phyloP scores from a whole-genome alignment of 2,329 filamentous ascomycete genomes.

The Cladosporium sphaerospermum region DNA sequence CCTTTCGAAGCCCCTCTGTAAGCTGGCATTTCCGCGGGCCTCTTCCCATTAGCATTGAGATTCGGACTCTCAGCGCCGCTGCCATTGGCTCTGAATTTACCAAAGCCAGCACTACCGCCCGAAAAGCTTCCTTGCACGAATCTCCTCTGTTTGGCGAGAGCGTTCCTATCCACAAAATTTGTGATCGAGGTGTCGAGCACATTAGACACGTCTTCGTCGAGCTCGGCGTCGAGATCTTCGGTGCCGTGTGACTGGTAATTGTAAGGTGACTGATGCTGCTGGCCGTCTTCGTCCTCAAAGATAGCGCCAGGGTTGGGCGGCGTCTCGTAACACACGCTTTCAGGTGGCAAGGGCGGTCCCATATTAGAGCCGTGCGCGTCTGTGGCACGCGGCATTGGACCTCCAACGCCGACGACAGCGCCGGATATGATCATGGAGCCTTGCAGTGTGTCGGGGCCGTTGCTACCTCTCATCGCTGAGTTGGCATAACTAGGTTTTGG shows the following conservation, averaged over 20 bases:
- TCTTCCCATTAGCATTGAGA: conserved; percentile 21
- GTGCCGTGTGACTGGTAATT: not conserved
- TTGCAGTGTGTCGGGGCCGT: not conserved
- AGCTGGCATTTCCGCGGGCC: conserved; percentile 11
- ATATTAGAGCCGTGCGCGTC: not conserved
- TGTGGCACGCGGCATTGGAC: conserved; percentile 18
- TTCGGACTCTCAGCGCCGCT: not conserved
- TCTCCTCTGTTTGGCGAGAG: conserved; percentile 14
- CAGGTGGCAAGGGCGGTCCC: not conserved
- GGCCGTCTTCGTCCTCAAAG: conserved; percentile 17
- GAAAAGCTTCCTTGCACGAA: conserved; percentile 11
- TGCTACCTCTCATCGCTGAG: conserved; percentile 1
- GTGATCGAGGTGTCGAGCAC: conserved; percentile 10
- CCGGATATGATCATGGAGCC: conserved; percentile 26
- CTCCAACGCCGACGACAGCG: conserved; percentile 20
- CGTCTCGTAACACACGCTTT: conserved; percentile 24
- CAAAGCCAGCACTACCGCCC: not conserved
- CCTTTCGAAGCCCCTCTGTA: not conserved
- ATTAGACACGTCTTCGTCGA: conserved; percentile 11
- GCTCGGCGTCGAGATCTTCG: conserved; percentile 13
- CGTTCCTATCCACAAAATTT: conserved; percentile 12
- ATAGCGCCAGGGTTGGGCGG: conserved; percentile 25
- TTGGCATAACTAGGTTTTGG: conserved; percentile 5
- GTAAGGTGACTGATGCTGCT: conserved; percentile 4
- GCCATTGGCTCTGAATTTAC: conserved; percentile 7